Evolutionary conservation across 371 early-diverging fungal species (phyloP).

Genomic region (Actinomortierella wolfii): DNA sequence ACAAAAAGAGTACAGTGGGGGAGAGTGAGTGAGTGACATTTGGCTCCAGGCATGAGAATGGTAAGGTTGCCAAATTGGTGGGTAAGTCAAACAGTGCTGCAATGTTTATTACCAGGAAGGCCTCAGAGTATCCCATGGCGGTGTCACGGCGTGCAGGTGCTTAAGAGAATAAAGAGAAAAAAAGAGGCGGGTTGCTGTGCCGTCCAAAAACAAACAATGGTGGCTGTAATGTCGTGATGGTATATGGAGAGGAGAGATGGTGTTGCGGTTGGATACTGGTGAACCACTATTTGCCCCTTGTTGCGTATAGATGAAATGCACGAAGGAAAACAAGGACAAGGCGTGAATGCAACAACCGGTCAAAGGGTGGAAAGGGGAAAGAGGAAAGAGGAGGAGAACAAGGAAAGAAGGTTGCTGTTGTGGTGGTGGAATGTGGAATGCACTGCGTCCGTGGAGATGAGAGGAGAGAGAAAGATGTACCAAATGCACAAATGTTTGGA

Average conservation of each 20-base stretch:
- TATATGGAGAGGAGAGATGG: background rate
- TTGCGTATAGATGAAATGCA: no score
- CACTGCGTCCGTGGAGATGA: no score
- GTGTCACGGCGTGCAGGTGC: background rate
- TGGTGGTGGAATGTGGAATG: no score
- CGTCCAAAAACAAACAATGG: background rate
- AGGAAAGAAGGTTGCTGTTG: background rate
- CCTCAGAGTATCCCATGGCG: slow-evolving; percentile 23
- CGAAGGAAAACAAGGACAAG: no score
- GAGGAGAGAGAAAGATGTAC: no score
- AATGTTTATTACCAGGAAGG: slow-evolving; percentile 21
- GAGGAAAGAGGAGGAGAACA: background rate
- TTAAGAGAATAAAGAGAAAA: background rate
- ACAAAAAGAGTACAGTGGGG: background rate
- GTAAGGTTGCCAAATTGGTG: background rate
- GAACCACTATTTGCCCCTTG: no score
- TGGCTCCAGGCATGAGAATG: background rate
- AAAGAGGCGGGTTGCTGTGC: background rate
- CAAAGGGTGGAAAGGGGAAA: background rate
- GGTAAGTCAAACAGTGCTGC: background rate
- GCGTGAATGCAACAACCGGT: no score
- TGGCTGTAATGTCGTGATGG: slow-evolving; percentile 1
- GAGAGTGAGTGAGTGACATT: background rate
- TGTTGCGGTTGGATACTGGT: background rate
- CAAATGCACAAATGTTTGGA: no score